These are phyloP conservation scores for Toxoplasma gondii DNA, from an alignment of 169 alveolate genomes.

Conservation along the genomic window DNA sequence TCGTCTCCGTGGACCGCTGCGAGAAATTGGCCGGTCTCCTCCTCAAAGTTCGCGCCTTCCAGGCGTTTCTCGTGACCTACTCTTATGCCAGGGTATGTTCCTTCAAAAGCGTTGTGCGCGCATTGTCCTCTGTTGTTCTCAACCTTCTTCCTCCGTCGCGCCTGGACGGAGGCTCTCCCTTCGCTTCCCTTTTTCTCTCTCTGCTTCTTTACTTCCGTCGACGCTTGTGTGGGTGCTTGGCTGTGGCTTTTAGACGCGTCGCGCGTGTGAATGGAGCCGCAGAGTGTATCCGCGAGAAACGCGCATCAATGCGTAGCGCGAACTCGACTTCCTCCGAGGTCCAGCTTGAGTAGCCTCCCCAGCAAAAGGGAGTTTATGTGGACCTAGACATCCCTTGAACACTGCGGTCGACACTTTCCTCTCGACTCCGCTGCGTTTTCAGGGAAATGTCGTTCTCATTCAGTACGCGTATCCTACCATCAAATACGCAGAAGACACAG, in stretches of 20 bases:
- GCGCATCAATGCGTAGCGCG: no score
- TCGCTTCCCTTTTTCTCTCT: no score
- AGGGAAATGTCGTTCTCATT: slow-evolving; percentile 44
- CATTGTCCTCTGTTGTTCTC: neutral
- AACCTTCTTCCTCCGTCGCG: no score
- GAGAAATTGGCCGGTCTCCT: slow-evolving; percentile 67
- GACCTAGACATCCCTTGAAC: no score
- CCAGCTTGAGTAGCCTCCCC: no score
- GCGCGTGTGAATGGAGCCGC: neutral
- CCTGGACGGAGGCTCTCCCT: no score
- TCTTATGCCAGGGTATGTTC: slow-evolving; percentile 39
- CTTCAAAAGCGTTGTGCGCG: neutral
- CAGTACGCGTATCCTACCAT: slow-evolving; percentile 69
- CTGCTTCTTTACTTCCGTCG: no score
- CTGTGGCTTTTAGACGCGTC: neutral
- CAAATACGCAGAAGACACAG: neutral
- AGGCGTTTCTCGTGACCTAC: slow-evolving; percentile 22
- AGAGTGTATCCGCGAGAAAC: neutral
- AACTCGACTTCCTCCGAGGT: no score
- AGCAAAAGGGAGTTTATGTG: no score
- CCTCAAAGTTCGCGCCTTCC: slow-evolving; percentile 60
- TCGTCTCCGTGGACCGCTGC: slow-evolving; percentile 68
- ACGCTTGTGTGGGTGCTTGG: neutral
- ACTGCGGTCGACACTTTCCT: neutral
- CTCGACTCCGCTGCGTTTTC: neutral